A percentile compares a stretch with the other conserved stretches of the same genome.
Conservation (phyloP, 768 basidiomycete genomes). For the Phaffia australis region DNA sequence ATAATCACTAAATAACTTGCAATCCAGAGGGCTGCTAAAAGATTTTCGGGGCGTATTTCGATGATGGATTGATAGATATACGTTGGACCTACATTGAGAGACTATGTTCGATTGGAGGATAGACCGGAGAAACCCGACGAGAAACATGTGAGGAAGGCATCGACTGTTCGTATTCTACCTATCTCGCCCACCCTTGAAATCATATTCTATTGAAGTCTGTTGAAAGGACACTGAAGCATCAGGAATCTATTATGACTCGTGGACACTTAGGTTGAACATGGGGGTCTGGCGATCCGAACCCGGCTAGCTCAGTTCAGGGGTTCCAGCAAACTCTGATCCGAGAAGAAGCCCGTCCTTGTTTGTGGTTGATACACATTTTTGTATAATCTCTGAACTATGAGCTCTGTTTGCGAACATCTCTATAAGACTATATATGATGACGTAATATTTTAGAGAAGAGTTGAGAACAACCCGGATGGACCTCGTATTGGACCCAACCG, state of each 20-base stretch:
- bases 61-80: constrained; percentile 52
- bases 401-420: too few relatives aligned
- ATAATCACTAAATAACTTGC: neutral
- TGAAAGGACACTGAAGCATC: too few relatives aligned
- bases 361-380: too few relatives aligned
- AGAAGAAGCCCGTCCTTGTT: too few relatives aligned
- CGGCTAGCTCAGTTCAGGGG: constrained; percentile 12
- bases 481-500: too few relatives aligned
- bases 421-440: too few relatives aligned
- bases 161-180: neutral
- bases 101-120: constrained; percentile 47
- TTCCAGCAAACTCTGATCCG: constrained; percentile 9
- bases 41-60: too few relatives aligned
- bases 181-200: neutral
- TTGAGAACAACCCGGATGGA: too few relatives aligned
- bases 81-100: constrained; percentile 60
- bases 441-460: too few relatives aligned
- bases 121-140: neutral
- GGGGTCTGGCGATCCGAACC: constrained; percentile 3
- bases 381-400: too few relatives aligned
- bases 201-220: neutral
- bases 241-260: too few relatives aligned
- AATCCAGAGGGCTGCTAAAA: too few relatives aligned
- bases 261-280: constrained; percentile 11
- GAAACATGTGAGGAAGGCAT: constrained; percentile 1